Evolutionary conservation across 1,139 yeast genomes (phyloP).

Genomic region (Geotrichum candidum): DNA sequence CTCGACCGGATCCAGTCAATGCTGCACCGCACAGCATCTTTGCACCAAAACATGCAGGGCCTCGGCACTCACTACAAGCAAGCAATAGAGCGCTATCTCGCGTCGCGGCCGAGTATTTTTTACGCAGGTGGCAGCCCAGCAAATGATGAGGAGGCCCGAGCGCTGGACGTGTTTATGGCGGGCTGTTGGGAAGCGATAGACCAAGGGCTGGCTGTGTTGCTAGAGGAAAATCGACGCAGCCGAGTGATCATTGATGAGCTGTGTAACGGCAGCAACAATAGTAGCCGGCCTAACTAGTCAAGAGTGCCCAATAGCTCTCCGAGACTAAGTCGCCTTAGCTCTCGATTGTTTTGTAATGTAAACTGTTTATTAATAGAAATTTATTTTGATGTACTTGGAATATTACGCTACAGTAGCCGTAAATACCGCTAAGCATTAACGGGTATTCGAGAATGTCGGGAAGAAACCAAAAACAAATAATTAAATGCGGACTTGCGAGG

Average conservation of each 20-base stretch:
- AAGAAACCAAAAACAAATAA: not conserved
- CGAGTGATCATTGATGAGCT: not conserved
- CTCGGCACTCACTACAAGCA: not conserved
- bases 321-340: not conserved
- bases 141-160: not conserved
- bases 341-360: not conserved
- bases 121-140: conserved; percentile 5
- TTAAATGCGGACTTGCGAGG: not conserved
- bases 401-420: too few species aligned
- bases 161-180: not conserved
- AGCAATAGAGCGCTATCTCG: not conserved
- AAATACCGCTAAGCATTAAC: too few species aligned
- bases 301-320: not conserved
- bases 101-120: not conserved
- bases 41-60: not conserved
- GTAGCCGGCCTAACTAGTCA: not conserved
- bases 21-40: not conserved
- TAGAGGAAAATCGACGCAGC: not conserved
- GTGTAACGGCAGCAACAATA: not conserved
- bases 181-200: conserved; percentile 11
- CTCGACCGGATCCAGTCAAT: not conserved
- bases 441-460: not conserved
- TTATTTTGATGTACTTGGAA: too few species aligned
- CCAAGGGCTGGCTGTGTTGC: not conserved
- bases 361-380: not conserved